These are phyloP conservation scores for Talaromyces stipitatus DNA, from an alignment of 495 filamentous ascomycete genomes.

Conservation along the genomic window DNA sequence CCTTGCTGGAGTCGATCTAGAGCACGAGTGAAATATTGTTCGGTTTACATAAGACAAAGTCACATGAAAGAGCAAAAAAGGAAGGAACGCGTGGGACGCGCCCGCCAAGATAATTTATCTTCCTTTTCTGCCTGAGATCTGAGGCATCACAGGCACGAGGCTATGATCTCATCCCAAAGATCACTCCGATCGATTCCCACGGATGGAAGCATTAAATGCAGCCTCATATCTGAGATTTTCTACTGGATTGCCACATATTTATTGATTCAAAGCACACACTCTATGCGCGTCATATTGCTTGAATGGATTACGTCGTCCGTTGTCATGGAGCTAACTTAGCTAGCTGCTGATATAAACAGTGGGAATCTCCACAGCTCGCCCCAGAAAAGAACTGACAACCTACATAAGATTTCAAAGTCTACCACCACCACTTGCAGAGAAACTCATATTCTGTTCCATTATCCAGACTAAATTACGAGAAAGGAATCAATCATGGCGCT, in stretches of 20 bases:
- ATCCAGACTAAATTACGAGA: too few relatives aligned
- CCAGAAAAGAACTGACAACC: neutral
- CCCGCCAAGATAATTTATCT: neutral
- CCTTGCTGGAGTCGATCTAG: neutral
- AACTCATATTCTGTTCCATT: too few relatives aligned
- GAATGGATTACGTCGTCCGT: neutral
- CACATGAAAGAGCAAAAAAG: neutral
- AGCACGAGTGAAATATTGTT: neutral
- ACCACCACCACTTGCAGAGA: too few relatives aligned
- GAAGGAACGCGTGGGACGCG: slow-evolving; percentile 6
- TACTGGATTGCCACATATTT: neutral
- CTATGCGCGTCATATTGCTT: neutral
- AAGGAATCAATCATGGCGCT: slow-evolving; percentile 56
- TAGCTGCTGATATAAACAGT: neutral
- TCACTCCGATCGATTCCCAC: neutral
- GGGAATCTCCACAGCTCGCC: neutral
- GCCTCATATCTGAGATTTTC: neutral
- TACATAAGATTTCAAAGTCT: neutral
- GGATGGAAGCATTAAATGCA: neutral
- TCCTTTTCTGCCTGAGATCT: neutral
- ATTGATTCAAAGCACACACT: neutral
- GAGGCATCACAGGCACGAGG: neutral
- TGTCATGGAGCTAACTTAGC: neutral
- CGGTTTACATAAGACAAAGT: neutral
- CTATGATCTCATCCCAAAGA: neutral